Percentiles rank a stretch among this genome's conserved stretches.
phyloP scores from a whole-genome alignment of 2,329 filamentous ascomycete genomes.

The Colletotrichum orbiculare region DNA sequence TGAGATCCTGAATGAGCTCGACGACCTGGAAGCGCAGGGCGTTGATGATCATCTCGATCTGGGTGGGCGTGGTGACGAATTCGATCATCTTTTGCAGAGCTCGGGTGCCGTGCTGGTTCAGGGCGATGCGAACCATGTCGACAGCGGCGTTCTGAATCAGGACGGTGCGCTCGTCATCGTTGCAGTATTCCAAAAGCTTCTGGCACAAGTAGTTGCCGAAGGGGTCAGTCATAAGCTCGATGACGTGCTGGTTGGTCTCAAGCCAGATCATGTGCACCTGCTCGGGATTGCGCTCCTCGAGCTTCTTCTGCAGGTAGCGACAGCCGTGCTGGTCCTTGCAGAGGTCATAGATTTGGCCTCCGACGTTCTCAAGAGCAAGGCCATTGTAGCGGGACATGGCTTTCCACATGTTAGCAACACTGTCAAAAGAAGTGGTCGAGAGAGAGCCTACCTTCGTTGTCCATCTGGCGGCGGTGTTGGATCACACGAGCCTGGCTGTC shows the following conservation, averaged over 20 bases:
- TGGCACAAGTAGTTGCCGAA: constrained; percentile 99
- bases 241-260: constrained; percentile 92
- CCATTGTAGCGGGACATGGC: constrained; percentile 86
- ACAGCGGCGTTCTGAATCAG: constrained; percentile 90
- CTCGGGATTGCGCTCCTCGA: constrained; percentile 87
- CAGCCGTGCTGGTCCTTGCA: constrained; percentile 99
- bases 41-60: constrained; percentile 88
- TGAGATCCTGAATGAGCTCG: constrained; percentile 94
- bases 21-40: constrained; percentile 88
- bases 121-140: constrained; percentile 90
- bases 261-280: constrained; percentile 93
- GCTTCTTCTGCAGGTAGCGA: constrained; percentile 95
- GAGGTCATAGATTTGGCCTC: constrained; percentile 85
- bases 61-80: constrained; percentile 86
- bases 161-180: constrained; percentile 91
- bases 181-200: constrained; percentile 95
- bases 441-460: constrained; percentile 71
- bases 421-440: not conserved
- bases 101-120: constrained; percentile 97
- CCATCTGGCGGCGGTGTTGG: constrained; percentile 78
- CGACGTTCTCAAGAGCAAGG: constrained; percentile 81
- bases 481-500: constrained; percentile 83
- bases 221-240: constrained; percentile 98
- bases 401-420: constrained; percentile 48
- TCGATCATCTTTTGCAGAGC: constrained; percentile 99